Conservation (phyloP, 108 stramenopile genomes). For the Cyclotella baltica region DNA sequence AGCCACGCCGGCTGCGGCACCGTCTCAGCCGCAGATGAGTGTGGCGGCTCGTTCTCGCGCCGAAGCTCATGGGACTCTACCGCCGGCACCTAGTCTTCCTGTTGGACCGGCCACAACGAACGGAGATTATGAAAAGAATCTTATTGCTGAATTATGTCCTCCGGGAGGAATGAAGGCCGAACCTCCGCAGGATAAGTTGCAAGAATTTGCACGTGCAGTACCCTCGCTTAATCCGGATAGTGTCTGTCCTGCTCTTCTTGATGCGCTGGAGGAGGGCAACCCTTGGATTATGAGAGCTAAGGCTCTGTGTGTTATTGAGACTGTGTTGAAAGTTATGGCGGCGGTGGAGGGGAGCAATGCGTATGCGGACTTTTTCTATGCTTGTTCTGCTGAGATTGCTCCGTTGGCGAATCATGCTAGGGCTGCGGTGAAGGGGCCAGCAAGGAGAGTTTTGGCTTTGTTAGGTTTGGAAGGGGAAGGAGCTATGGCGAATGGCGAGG, state of each 20-base stretch:
- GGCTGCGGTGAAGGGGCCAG: slow-evolving; percentile 73
- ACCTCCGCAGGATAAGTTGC: slow-evolving; percentile 89
- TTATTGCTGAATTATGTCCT: slow-evolving; percentile 92
- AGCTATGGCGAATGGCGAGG: slow-evolving; percentile 23
- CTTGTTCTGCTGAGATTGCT: slow-evolving; percentile 77
- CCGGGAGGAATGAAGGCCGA: slow-evolving; percentile 95
- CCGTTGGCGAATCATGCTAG: slow-evolving; percentile 74
- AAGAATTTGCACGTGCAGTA: slow-evolving; percentile 73
- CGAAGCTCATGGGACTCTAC: slow-evolving; percentile 19
- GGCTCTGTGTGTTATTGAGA: slow-evolving; percentile 88
- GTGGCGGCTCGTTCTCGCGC: slow-evolving; percentile 38
- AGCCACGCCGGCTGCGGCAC: slow-evolving; percentile 24
- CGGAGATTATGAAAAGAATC: slow-evolving; percentile 91
- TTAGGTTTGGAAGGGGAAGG: slow-evolving; percentile 58
- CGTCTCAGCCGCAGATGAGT: slow-evolving; percentile 23
- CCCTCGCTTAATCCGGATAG: slow-evolving; percentile 86
- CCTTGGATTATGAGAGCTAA: slow-evolving; percentile 93
- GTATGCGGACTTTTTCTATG: slow-evolving; percentile 86
- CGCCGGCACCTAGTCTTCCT: slow-evolving; percentile 2
- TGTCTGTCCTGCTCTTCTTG: slow-evolving; percentile 86
- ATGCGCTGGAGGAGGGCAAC: slow-evolving; percentile 88
- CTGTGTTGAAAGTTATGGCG: slow-evolving; percentile 61
- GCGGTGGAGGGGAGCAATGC: slow-evolving; percentile 58
- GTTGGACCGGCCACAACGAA: slow-evolving; percentile 13
- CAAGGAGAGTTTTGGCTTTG: slow-evolving; percentile 67